phyloP scores from a whole-genome alignment of 2,329 filamentous ascomycete species.

The Acephala macrosclerotiorum region DNA sequence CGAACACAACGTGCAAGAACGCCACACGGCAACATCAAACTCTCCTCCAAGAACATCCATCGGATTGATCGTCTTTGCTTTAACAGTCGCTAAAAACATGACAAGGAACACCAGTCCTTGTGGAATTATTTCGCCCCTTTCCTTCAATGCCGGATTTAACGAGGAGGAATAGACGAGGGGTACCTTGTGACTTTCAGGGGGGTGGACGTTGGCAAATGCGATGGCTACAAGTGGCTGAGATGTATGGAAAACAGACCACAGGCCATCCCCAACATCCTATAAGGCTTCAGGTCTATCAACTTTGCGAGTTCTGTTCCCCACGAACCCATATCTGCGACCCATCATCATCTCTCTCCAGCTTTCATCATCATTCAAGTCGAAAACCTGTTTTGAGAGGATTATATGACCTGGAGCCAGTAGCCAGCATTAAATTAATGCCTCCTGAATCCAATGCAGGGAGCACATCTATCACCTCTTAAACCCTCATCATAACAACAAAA shows the following conservation, averaged over 20 bases:
- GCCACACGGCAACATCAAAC: not conserved
- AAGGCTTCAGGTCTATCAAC: not conserved
- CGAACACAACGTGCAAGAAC: not conserved
- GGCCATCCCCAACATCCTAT: too few relatives aligned
- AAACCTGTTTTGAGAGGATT: too few relatives aligned
- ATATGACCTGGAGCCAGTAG: too few relatives aligned
- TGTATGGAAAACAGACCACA: too few relatives aligned
- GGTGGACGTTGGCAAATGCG: not conserved
- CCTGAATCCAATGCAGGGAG: too few relatives aligned
- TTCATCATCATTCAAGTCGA: too few relatives aligned
- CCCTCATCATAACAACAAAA: not conserved
- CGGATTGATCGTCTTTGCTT: not conserved
- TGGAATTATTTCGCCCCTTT: not conserved
- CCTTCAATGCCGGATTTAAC: not conserved
- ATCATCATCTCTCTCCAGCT: too few relatives aligned
- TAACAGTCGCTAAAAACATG: not conserved
- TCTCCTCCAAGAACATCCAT: not conserved
- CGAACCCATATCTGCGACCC: too few relatives aligned
- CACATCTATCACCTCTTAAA: not conserved
- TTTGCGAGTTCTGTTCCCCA: not conserved
- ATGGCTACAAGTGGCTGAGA: not conserved
- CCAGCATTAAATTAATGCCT: too few relatives aligned
- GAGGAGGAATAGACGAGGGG: not conserved
- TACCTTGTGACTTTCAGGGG: not conserved
- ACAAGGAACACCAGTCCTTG: not conserved